Conservation (phyloP, 768 basidiomycete species). For the Gloeostereum incarnatum region DNA sequence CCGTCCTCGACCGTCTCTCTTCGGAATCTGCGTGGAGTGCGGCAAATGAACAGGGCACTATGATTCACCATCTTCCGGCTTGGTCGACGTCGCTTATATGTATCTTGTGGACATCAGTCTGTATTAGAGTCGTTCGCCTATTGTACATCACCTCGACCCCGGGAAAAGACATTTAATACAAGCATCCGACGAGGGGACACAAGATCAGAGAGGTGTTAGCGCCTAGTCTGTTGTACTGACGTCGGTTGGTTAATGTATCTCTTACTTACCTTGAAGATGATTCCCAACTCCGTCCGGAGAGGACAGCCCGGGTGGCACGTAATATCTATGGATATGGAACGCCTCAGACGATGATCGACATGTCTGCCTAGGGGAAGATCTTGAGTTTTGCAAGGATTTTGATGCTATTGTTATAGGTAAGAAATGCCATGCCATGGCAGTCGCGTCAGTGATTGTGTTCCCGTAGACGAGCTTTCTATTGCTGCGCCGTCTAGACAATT, state of each 20-base stretch:
- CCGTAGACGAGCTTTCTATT: slow-evolving; percentile 45
- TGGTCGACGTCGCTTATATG: no score
- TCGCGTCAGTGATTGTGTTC: neutral
- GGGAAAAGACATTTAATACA: slow-evolving; percentile 90
- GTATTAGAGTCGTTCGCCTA: slow-evolving; percentile 88
- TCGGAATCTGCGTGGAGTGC: no score
- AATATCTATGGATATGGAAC: slow-evolving; percentile 95
- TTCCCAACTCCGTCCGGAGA: slow-evolving; percentile 73
- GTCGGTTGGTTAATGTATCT: neutral
- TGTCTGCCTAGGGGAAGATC: slow-evolving; percentile 45
- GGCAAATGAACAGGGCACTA: no score
- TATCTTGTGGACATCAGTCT: no score
- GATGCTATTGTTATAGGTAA: slow-evolving; percentile 70
- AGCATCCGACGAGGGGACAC: slow-evolving; percentile 87
- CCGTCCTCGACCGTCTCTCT: no score
- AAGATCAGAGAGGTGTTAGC: slow-evolving; percentile 93
- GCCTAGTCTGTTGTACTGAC: slow-evolving; percentile 76
- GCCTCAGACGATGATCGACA: slow-evolving; percentile 94
- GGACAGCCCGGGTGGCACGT: slow-evolving; percentile 92
- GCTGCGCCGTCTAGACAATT: slow-evolving; percentile 88
- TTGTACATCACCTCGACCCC: slow-evolving; percentile 76
- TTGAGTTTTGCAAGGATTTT: slow-evolving; percentile 32
- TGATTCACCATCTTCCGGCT: no score
- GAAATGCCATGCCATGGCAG: no score
- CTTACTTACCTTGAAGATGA: slow-evolving; percentile 61